Percentiles rank a stretch among this genome's conserved stretches.
phyloP scores from a whole-genome alignment of 352 stramenopile genomes.

The Pythium sp. region DNA sequence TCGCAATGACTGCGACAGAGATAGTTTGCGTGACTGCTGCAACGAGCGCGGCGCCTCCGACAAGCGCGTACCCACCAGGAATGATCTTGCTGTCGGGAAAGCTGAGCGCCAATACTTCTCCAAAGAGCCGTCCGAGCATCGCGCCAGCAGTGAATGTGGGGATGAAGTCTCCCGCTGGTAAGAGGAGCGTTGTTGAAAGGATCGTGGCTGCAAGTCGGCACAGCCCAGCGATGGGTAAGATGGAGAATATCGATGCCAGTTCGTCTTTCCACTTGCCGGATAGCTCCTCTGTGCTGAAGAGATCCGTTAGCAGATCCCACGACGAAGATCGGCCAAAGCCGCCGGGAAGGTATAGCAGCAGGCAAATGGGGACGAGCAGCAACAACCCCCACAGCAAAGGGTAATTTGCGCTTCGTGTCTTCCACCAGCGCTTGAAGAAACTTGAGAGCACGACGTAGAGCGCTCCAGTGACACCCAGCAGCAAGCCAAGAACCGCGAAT shows the following conservation, averaged over 20 bases:
- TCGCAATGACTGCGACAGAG: constrained; percentile 69
- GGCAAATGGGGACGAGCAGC: constrained; percentile 36
- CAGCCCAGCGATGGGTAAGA: constrained; percentile 33
- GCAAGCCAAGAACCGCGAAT: constrained; percentile 42
- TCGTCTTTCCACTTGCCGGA: constrained; percentile 30
- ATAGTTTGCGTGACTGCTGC: constrained; percentile 61
- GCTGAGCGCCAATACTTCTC: constrained; percentile 33
- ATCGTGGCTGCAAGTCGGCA: constrained; percentile 35
- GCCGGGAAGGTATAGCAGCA: constrained; percentile 40
- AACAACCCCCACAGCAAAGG: constrained; percentile 23
- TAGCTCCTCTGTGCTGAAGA: constrained; percentile 25
- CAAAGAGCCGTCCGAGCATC: constrained; percentile 51
- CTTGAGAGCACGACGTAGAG: constrained; percentile 44
- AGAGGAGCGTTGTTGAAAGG: constrained; percentile 46
- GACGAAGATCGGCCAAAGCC: constrained; percentile 34
- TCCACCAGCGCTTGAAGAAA: constrained; percentile 42
- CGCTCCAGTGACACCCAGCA: constrained; percentile 47
- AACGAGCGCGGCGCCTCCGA: constrained; percentile 59
- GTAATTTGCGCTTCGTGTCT: constrained; percentile 18
- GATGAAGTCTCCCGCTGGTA: constrained; percentile 64
- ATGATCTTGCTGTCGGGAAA: constrained; percentile 42
- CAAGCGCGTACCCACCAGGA: constrained; percentile 64
- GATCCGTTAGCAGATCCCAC: constrained; percentile 27
- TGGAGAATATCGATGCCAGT: constrained; percentile 28
- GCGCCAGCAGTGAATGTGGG: constrained; percentile 62